Percentiles rank a stretch among this genome's conserved stretches.
phyloP scores from a whole-genome alignment of 768 basidiomycete species.

The Coprinopsis sp. region DNA sequence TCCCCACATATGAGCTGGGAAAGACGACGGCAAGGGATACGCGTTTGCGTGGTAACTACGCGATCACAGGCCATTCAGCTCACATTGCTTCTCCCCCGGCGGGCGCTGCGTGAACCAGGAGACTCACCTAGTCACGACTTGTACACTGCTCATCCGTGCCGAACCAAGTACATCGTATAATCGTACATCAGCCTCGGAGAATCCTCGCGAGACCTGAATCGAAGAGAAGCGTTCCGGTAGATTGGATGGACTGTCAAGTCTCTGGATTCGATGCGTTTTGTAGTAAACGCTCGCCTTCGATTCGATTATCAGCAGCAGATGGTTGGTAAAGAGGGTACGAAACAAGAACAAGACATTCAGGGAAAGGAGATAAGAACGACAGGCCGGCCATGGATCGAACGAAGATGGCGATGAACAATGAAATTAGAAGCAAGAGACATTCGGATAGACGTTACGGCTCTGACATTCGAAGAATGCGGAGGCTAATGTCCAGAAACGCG shows the following conservation, averaged over 20 bases:
- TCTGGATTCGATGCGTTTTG: no score
- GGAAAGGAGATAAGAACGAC: no score
- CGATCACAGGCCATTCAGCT: conserved; percentile 4
- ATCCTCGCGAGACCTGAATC: conserved; percentile 57
- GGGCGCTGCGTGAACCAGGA: background rate
- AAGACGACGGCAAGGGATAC: conserved; percentile 61
- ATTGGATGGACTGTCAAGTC: background rate
- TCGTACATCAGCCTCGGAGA: conserved; percentile 31
- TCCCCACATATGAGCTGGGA: conserved; percentile 44
- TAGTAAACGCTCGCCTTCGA: no score
- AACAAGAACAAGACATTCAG: no score
- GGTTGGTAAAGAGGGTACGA: no score
- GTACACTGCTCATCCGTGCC: conserved; percentile 19
- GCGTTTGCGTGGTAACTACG: conserved; percentile 42
- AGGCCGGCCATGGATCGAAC: no score
- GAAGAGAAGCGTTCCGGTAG: conserved; percentile 31
- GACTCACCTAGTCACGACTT: conserved; percentile 33
- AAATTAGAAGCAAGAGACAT: no score
- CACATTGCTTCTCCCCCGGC: background rate
- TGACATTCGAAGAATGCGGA: no score
- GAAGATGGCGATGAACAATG: no score
- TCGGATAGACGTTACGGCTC: no score
- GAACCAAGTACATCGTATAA: conserved; percentile 37
- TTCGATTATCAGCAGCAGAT: no score
- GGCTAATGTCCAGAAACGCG: no score